Base-by-base conservation (phyloP, 2,329 filamentous ascomycete species). In the Calonectria naviculata region DNA sequence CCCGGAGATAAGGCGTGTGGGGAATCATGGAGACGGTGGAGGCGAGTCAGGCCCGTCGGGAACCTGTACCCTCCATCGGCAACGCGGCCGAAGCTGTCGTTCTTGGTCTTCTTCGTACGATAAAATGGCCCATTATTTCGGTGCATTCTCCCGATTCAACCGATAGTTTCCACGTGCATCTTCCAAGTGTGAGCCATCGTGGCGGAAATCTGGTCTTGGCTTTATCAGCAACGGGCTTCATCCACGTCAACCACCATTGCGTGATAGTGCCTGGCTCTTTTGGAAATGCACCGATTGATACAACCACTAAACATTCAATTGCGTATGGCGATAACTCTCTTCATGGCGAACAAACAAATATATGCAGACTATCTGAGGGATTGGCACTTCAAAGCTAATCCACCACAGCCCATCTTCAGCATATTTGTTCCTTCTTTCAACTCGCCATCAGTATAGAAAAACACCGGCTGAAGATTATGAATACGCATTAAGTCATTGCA, bases 1-100 rank as follows among this genome's bases (percentile, higher is more conserved):
- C 67, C 60, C 67, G 47, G 61, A 49, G 67, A 64, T 69, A 65
- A 69, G 49, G 7, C 31, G 31, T 68, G 67, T 68, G 67, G 67
- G 60, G 67, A 68, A 68, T 58, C 21, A 42, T 36, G 56, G 49
- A 58, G 63, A 56, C 29, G 15, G 38, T 46, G 38, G 49, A 38
- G 56, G 56, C 56, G 38, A 61, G 56, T 44, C 31, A 29, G 28
- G 41, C 31, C 15, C 34, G 34, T 69, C 67, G 67, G 67, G 41
- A 42, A 69, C 42, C 61, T 65, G 67, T 24, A 56, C 67, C 38
- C 19, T 58, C 47, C 26, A 28, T 65, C 60, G 67, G 64, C 52
- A 67, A 67, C n/a, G 7, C 31, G 41, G 8, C 41, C 64, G 26
- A 52, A 12, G 24, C 15, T 10, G 19, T n/a, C n/a, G n/a, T n/a